Conservation (phyloP, 148 eudicot species). For the Persicaria tinctoria region DNA sequence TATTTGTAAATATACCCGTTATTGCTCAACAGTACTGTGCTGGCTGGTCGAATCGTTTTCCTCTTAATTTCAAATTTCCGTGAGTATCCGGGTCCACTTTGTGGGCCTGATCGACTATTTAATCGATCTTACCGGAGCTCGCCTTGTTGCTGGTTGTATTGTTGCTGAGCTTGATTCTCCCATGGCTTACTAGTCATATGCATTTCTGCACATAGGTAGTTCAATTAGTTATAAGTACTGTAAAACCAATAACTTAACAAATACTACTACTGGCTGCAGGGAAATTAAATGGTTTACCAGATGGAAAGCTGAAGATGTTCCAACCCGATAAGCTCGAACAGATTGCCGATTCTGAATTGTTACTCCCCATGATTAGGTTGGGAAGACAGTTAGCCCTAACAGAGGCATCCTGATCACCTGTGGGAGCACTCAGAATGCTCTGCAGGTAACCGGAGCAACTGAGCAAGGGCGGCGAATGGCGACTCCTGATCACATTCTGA, state of each 20-base stretch:
- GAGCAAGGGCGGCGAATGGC: background rate
- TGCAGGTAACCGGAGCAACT: background rate
- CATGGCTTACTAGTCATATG: background rate
- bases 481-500: background rate
- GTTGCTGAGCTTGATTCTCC: background rate
- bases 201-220: background rate
- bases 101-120: no score
- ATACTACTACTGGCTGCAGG: no score
- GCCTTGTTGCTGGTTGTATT: background rate
- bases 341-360: background rate
- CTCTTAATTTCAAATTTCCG: no score
- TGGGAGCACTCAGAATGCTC: background rate
- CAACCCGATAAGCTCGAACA: constrained; percentile 6
- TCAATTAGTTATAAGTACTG: background rate
- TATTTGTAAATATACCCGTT: constrained; percentile 1
- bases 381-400: background rate
- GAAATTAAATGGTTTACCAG: background rate
- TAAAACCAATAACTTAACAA: no score
- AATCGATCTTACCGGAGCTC: no score
- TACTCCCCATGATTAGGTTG: background rate
- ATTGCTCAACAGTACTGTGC: background rate
- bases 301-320: background rate
- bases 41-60: background rate
- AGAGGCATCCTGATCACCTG: background rate
- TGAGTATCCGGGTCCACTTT: no score